phyloP scores from a whole-genome alignment of 176 grass and related monocot species.

The Dendrocalamus sinicus region DNA sequence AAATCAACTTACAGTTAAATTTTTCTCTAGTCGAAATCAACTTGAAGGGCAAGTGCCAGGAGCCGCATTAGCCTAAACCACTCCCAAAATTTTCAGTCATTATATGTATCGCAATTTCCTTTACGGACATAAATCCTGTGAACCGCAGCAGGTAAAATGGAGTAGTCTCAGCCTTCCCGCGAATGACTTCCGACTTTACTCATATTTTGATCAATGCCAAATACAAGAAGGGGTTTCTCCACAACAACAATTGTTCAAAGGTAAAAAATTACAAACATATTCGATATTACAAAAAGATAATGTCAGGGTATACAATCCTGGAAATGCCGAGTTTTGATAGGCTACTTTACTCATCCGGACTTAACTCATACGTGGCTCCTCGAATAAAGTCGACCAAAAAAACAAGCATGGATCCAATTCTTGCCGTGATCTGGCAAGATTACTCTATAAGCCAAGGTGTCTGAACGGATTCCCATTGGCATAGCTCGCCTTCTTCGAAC shows the following conservation, averaged over 20 bases:
- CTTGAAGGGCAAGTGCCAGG: too few species aligned
- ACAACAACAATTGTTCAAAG: background rate
- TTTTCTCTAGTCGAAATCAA: too few species aligned
- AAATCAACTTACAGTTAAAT: too few species aligned
- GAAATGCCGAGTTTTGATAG: background rate
- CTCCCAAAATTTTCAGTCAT: too few species aligned
- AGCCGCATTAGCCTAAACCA: too few species aligned
- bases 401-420: background rate
- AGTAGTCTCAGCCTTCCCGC: too few species aligned
- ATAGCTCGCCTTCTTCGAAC: constrained; percentile 85
- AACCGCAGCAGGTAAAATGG: too few species aligned
- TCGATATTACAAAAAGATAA: constrained; percentile 5
- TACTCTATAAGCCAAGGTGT: constrained; percentile 83
- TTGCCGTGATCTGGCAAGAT: constrained; percentile 2
- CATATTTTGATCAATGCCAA: too few species aligned
- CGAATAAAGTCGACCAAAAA: background rate
- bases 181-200: too few species aligned
- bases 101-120: too few species aligned
- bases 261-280: background rate
- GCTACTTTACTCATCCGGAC: background rate
- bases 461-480: constrained; percentile 74
- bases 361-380: constrained; percentile 1
- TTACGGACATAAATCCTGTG: too few species aligned
- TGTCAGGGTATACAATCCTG: background rate
- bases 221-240: too few species aligned